phyloP scores from a whole-genome alignment of 352 stramenopile species.

The Phytophthora brassicae region DNA sequence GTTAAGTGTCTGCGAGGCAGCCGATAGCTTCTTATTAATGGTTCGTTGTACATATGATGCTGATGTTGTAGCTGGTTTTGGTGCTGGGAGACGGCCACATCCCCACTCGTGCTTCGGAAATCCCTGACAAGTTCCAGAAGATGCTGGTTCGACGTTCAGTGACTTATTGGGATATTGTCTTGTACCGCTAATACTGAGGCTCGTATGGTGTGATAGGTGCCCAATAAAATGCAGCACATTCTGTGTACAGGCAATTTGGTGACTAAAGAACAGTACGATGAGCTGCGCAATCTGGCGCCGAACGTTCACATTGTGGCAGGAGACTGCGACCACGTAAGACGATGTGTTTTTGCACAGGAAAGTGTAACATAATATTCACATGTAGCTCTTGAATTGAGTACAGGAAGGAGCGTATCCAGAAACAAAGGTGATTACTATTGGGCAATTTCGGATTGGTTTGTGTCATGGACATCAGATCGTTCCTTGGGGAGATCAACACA shows the following conservation, averaged over 20 bases:
- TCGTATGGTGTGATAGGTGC: slow-evolving; percentile 76
- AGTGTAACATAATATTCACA: neutral
- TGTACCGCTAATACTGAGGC: neutral
- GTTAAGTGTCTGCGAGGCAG: neutral
- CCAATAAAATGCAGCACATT: slow-evolving; percentile 98
- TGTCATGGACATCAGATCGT: slow-evolving; percentile 97
- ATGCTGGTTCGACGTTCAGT: slow-evolving; percentile 60
- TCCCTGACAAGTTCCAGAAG: slow-evolving; percentile 97
- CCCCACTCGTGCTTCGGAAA: slow-evolving; percentile 90
- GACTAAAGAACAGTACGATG: slow-evolving; percentile 94
- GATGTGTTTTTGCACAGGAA: neutral
- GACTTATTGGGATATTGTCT: neutral
- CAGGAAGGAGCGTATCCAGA: slow-evolving; percentile 91
- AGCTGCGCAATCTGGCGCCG: slow-evolving; percentile 93
- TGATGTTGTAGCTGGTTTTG: slow-evolving; percentile 91
- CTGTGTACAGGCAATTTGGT: slow-evolving; percentile 98
- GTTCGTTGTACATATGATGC: neutral
- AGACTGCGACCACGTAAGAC: slow-evolving; percentile 91
- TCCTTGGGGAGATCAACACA: slow-evolving; percentile 89
- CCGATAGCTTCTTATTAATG: neutral
- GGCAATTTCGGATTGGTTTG: slow-evolving; percentile 96
- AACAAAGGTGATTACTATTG: slow-evolving; percentile 94
- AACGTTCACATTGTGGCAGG: slow-evolving; percentile 97
- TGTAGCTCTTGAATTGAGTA: neutral
- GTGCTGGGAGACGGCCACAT: slow-evolving; percentile 98